These are phyloP conservation scores for Boeremia lycopersici DNA, from an alignment of 2,329 filamentous ascomycete species.

Conservation along the genomic window DNA sequence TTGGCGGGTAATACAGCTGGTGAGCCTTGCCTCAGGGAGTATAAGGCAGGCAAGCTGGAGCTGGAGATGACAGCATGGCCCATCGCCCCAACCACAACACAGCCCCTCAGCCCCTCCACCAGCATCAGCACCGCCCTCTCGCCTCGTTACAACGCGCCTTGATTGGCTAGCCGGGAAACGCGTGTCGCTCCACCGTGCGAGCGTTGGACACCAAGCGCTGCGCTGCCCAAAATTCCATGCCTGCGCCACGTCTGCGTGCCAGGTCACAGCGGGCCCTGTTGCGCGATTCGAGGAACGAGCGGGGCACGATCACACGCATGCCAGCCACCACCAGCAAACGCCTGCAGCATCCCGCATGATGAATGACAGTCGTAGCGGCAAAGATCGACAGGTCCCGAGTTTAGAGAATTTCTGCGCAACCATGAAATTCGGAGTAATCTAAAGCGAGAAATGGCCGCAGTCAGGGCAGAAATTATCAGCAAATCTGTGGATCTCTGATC, in stretches of 20 bases:
- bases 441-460: too few species aligned
- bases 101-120: conserved; percentile 16
- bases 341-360: conserved; percentile 6
- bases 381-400: conserved; percentile 13
- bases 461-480: too few species aligned
- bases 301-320: neutral
- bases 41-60: conserved; percentile 9
- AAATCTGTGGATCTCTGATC: too few species aligned
- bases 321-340: neutral
- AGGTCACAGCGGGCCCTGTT: neutral
- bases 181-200: neutral
- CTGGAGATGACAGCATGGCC: conserved; percentile 14
- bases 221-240: conserved; percentile 9
- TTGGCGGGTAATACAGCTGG: conserved; percentile 11
- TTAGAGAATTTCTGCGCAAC: too few species aligned
- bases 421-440: neutral
- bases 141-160: neutral
- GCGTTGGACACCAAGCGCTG: conserved; percentile 11
- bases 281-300: conserved; percentile 14
- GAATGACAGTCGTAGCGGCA: conserved; percentile 5
- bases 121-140: conserved; percentile 10
- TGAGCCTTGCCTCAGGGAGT: conserved; percentile 16
- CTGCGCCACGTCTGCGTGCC: conserved; percentile 13
- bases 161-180: conserved; percentile 1
- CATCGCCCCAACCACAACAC: conserved; percentile 12